Conservation (phyloP, 768 basidiomycete species). For the Boletus tomentosulus region DNA sequence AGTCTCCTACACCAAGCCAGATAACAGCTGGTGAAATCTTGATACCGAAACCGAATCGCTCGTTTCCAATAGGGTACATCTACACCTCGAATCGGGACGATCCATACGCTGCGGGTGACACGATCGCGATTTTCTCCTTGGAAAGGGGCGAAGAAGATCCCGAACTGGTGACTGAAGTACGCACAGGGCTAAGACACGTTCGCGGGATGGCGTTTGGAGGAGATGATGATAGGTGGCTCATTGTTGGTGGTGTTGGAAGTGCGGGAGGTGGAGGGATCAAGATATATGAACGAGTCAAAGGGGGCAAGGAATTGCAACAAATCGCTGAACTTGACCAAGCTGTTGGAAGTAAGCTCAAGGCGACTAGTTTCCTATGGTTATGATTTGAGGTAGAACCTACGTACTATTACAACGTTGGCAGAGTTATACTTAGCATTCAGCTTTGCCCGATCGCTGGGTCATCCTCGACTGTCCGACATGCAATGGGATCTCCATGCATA, state of each 20-base stretch:
- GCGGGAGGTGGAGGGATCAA: constrained; percentile 63
- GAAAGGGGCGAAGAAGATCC: constrained; percentile 40
- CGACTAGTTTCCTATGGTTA: constrained; percentile 38
- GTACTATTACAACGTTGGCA: background rate
- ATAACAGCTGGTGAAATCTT: constrained; percentile 73
- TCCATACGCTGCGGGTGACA: constrained; percentile 64
- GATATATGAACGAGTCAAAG: constrained; percentile 61
- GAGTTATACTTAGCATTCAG: no score
- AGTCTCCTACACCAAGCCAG: constrained; percentile 38
- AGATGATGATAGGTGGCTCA: constrained; percentile 52
- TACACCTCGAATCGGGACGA: constrained; percentile 78
- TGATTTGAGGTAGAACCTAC: background rate
- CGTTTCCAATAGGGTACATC: constrained; percentile 54
- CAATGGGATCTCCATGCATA: no score
- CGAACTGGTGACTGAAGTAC: constrained; percentile 55
- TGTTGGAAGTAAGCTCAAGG: constrained; percentile 34
- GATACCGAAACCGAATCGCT: constrained; percentile 47
- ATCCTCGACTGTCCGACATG: no score
- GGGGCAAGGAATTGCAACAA: constrained; percentile 51
- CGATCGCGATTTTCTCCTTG: constrained; percentile 64
- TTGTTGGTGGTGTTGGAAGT: no score
- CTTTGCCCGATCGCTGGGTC: no score
- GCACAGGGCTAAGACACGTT: constrained; percentile 65
- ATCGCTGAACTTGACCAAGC: constrained; percentile 41
- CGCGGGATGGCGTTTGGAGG: constrained; percentile 70